Conservation (phyloP, 495 filamentous ascomycete species). For the Talaromyces proteolyticus region DNA sequence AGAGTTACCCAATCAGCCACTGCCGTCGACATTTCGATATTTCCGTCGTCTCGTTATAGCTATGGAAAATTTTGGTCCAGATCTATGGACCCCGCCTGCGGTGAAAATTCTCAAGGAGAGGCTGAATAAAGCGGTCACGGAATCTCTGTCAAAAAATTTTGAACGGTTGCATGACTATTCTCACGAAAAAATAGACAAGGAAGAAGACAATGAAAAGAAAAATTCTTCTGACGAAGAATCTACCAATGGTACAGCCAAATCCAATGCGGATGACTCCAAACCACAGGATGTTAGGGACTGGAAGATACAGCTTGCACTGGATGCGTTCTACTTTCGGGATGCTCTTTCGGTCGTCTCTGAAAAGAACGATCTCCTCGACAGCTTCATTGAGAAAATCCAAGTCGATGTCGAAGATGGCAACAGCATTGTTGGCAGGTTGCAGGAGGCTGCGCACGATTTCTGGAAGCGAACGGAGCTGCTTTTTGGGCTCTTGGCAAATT, state of each 20-base stretch:
- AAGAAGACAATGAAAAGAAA: not conserved
- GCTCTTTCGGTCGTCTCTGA: conserved; percentile 25
- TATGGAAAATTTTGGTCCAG: conserved; percentile 67
- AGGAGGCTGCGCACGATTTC: conserved; percentile 60
- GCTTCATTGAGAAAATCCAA: conserved; percentile 38
- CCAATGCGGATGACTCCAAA: not conserved
- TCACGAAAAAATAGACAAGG: not conserved
- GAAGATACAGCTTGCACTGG: conserved; percentile 72
- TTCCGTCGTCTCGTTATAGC: conserved; percentile 55
- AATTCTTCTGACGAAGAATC: no score
- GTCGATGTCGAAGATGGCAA: conserved; percentile 38
- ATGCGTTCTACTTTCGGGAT: conserved; percentile 59
- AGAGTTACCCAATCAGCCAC: conserved; percentile 73
- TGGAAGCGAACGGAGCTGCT: conserved; percentile 75
- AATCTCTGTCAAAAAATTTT: conserved; percentile 1
- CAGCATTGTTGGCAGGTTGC: conserved; percentile 40
- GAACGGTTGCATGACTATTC: not conserved
- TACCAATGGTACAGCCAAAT: no score
- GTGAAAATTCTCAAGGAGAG: conserved; percentile 55
- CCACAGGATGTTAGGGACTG: conserved; percentile 36
- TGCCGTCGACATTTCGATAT: conserved; percentile 68
- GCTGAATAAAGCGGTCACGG: conserved; percentile 38
- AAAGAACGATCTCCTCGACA: conserved; percentile 33
- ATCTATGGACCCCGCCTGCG: conserved; percentile 77
- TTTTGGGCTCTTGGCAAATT: conserved; percentile 51